Conservation (phyloP, 441 rosid species). For the Gossypium aridum region DNA sequence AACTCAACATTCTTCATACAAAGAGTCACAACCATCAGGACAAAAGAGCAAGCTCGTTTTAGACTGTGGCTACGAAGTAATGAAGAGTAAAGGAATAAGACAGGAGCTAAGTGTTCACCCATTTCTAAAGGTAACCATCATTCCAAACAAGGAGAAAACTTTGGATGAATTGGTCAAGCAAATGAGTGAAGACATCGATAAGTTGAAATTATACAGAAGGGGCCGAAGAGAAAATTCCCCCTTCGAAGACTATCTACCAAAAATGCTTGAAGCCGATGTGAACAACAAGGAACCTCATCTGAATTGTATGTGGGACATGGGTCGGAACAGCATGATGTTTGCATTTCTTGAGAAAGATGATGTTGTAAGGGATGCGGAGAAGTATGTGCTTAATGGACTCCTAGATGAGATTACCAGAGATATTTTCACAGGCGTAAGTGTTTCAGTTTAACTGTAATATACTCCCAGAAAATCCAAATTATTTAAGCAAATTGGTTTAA, state of each 20-base stretch:
- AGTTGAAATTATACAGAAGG: slow-evolving; percentile 46
- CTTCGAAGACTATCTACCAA: slow-evolving; percentile 52
- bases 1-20: slow-evolving; percentile 8
- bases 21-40: slow-evolving; percentile 21
- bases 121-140: slow-evolving; percentile 30
- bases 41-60: slow-evolving; percentile 46
- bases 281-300: slow-evolving; percentile 41
- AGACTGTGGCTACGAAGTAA: slow-evolving; percentile 81
- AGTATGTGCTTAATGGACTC: slow-evolving; percentile 45
- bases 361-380: slow-evolving; percentile 58
- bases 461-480: no score
- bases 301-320: slow-evolving; percentile 85
- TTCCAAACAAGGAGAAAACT: slow-evolving; percentile 27
- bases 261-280: slow-evolving; percentile 61
- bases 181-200: slow-evolving; percentile 45
- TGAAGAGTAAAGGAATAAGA: slow-evolving; percentile 69
- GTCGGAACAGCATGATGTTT: slow-evolving; percentile 49
- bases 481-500: no score
- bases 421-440: slow-evolving; percentile 16
- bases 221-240: slow-evolving; percentile 27
- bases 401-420: slow-evolving; percentile 54
- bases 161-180: slow-evolving; percentile 58
- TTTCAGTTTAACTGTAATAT: neutral
- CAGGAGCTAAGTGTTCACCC: slow-evolving; percentile 68
- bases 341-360: slow-evolving; percentile 57